Evolutionary conservation across 176 grass and related monocot genomes (phyloP), one percentile per base, ranked within the genome.

Genomic region (Sorghum bicolor): DNA sequence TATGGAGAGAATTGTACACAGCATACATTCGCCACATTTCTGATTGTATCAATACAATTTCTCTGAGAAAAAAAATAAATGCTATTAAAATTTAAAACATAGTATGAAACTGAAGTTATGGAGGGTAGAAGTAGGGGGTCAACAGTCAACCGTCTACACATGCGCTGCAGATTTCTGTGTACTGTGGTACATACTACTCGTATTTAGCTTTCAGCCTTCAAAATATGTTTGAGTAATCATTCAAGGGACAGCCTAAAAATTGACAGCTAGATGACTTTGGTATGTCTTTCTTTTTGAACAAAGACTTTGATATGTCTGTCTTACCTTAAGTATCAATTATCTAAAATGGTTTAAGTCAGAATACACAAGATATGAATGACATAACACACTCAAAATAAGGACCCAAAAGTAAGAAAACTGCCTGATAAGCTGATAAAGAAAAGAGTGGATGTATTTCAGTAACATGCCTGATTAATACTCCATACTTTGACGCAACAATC

Each of bases 401-500:
- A 76, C 9, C 31, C 20, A 17, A 67, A 58, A 72, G 44, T 79
- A 86, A 68, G 5, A 80, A 11, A 73, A 83, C 2, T 13, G 66
- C 75, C 5, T 25, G 2, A 11, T 25, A 24, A 60, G 57, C 12
- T 64, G 75, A 25, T 62, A 79, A 84, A 83, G 33, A 40, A 75
- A 70, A 33, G 7, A 64, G 6, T 13, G 58, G 26, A 65, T 71
- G 45, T 19, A 80, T 50, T 76, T 71, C 81, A 88, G 75, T 71
- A 88, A 78, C 70, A 70, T 98, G 36, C 93, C 91, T 99, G 93
- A 62, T 92, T 96, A 77, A 92, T 99, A 83, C 79, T 96, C 97
- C 97, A 99, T 30, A 99, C 72, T 92, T 96, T 99, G 70, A 99
- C 97, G 4, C 74, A 96, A 78, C 86, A 91, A 81, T 99, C 97